Conservation (phyloP, 352 stramenopile species). For the Pythium chondricola region DNA sequence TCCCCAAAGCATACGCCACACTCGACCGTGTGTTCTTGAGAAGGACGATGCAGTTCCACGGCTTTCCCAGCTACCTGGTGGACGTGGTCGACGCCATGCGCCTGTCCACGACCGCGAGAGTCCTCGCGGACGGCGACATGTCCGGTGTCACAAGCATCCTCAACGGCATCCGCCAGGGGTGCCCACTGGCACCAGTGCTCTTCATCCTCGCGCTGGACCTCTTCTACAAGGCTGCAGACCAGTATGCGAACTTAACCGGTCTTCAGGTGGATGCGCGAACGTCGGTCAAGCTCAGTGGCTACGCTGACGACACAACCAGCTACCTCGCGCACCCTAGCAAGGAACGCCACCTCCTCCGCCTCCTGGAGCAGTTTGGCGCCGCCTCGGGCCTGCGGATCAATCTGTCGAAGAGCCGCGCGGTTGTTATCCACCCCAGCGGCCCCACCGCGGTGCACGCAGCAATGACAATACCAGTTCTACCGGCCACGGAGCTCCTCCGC, state of each 20-base stretch:
- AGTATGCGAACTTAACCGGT: background rate
- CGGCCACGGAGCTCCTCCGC: background rate
- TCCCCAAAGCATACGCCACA: no score
- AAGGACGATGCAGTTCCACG: no score
- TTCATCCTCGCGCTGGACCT: no score
- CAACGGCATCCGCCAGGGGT: no score
- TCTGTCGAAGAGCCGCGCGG: background rate
- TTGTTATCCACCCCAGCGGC: background rate
- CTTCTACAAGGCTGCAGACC: background rate
- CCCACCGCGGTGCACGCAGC: background rate
- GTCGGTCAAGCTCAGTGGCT: background rate
- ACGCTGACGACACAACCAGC: conserved; percentile 3
- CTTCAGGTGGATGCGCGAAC: background rate
- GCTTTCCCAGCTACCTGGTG: no score
- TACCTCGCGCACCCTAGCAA: background rate
- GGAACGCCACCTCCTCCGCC: background rate
- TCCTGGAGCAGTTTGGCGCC: conserved; percentile 1
- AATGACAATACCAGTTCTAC: background rate
- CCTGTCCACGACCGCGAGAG: no score
- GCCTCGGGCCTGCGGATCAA: conserved; percentile 6
- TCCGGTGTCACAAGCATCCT: no score
- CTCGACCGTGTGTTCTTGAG: no score
- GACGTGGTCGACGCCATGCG: no score
- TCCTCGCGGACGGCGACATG: no score
- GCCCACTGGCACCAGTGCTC: no score